These are phyloP conservation scores for Colletotrichum sp. DNA, from an alignment of 2,329 filamentous ascomycete genomes.

Conservation along the genomic window DNA sequence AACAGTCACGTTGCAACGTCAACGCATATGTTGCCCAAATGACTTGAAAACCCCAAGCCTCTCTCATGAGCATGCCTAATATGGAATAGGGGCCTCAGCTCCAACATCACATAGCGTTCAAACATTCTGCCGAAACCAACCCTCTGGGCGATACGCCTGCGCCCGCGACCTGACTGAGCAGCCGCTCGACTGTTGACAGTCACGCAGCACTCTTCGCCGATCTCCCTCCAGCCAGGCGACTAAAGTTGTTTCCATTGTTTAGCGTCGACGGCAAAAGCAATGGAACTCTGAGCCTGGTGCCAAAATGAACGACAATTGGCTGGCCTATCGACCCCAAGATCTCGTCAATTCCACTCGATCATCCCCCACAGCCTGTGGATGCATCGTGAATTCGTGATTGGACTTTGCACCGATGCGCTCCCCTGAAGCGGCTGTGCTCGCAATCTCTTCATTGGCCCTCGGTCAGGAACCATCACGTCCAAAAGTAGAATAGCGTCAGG, in stretches of 20 bases:
- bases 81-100: background rate
- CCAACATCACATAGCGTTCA: background rate
- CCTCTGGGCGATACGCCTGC: background rate
- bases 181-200: background rate
- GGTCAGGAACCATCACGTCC: background rate
- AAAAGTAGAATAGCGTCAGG: background rate
- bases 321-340: background rate
- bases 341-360: background rate
- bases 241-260: background rate
- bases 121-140: background rate
- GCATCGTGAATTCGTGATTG: background rate
- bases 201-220: background rate
- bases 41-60: background rate
- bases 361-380: background rate
- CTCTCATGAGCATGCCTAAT: background rate
- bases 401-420: background rate
- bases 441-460: background rate
- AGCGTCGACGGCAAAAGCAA: background rate
- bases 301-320: background rate
- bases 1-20: background rate
- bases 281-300: background rate
- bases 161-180: background rate
- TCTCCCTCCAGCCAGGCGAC: background rate
- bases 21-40: background rate
- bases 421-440: background rate